These are phyloP conservation scores for Pseudonectria foliicola DNA, from an alignment of 2,329 filamentous ascomycete genomes.

Conservation along the genomic window DNA sequence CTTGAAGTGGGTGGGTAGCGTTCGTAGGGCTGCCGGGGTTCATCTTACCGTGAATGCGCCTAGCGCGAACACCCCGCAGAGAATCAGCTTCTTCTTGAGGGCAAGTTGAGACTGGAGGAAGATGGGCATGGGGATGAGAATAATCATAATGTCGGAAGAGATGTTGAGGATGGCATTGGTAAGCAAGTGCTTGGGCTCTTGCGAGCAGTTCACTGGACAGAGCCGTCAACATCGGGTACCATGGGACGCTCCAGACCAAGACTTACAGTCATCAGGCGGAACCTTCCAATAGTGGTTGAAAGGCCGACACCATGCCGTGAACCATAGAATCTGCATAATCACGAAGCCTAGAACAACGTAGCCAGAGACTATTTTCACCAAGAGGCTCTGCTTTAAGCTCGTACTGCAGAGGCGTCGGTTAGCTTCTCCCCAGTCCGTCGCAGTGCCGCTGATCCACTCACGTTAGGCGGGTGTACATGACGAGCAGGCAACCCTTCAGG, in stretches of 20 bases:
- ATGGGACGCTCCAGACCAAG: background rate
- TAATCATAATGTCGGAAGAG: slow-evolving; percentile 50
- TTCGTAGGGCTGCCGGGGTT: rapidly evolving
- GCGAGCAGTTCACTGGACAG: slow-evolving; percentile 34
- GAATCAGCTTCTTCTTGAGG: slow-evolving; percentile 42
- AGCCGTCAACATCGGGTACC: background rate
- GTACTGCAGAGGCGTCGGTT: slow-evolving; percentile 17
- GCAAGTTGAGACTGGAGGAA: slow-evolving; percentile 42
- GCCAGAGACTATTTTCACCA: slow-evolving; percentile 37
- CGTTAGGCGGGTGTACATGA: slow-evolving; percentile 48
- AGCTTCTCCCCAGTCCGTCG: rapidly evolving
- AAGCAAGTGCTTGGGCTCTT: slow-evolving; percentile 48
- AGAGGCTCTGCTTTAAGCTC: slow-evolving; percentile 35
- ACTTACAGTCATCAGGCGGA: slow-evolving; percentile 37
- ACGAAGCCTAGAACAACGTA: slow-evolving; percentile 38
- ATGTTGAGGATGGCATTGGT: slow-evolving; percentile 52
- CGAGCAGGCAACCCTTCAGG: slow-evolving; percentile 44
- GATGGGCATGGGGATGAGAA: slow-evolving; percentile 47
- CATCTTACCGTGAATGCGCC: slow-evolving; percentile 36
- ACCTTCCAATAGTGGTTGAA: slow-evolving; percentile 42
- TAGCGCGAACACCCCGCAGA: slow-evolving; percentile 38
- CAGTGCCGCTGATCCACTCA: slow-evolving; percentile 15
- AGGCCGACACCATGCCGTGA: slow-evolving; percentile 45
- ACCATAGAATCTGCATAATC: slow-evolving; percentile 42
- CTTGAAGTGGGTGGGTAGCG: background rate